These are phyloP conservation scores for Linnemannia exigua DNA, from an alignment of 192 early-diverging fungal species.

Conservation along the genomic window DNA sequence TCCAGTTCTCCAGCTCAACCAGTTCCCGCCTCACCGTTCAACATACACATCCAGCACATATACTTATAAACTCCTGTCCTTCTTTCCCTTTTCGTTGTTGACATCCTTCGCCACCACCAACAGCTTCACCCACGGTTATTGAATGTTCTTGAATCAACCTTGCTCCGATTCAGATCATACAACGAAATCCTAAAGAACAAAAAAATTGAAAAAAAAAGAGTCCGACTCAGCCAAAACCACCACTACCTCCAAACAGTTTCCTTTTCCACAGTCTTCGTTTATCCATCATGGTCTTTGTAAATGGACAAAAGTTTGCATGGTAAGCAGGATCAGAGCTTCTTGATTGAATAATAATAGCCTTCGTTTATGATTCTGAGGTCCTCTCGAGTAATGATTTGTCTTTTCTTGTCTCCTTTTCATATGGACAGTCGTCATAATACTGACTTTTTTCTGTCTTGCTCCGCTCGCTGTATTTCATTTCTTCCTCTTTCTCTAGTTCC, in stretches of 20 bases:
- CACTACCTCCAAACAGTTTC: not conserved
- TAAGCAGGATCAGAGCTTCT: constrained; percentile 13
- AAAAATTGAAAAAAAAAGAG: constrained; percentile 18
- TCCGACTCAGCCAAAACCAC: not conserved
- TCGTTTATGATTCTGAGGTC: not conserved
- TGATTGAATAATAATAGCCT: not conserved
- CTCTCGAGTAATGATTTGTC: not conserved
- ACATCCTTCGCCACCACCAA: not conserved
- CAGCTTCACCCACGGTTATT: not conserved
- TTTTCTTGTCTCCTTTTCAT: not conserved
- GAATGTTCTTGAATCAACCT: constrained; percentile 9
- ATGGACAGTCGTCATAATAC: not conserved
- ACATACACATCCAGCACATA: not conserved
- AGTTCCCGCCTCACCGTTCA: not conserved
- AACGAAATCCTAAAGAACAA: not conserved
- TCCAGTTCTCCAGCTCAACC: not conserved
- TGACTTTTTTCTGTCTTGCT: not conserved
- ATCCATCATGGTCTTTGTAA: constrained; percentile 48
- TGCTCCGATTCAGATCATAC: not conserved
- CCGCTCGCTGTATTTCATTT: not conserved
- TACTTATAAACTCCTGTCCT: not conserved
- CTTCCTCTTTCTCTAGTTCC: constrained; percentile 39
- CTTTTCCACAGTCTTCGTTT: not conserved
- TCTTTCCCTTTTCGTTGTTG: not conserved
- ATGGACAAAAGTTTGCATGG: constrained; percentile 63